Evolutionary conservation across 805 yeast species (phyloP).

Genomic region (Wickerhamomyces chaumierensis): DNA sequence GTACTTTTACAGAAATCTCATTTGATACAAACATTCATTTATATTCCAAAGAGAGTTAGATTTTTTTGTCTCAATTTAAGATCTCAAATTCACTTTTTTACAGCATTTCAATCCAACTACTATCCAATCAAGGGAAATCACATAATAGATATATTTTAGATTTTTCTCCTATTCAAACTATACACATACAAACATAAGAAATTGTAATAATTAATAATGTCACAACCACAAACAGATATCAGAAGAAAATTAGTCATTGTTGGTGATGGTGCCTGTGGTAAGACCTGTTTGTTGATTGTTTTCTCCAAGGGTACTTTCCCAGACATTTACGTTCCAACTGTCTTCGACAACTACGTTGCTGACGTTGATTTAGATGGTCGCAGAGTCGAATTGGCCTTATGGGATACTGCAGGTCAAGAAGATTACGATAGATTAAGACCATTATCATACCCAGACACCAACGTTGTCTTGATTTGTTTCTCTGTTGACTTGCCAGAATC

Average conservation of each 20-base stretch:
- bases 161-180: not conserved
- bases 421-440: slow-evolving; percentile 93
- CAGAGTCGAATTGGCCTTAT: slow-evolving; percentile 83
- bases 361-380: slow-evolving; percentile 89
- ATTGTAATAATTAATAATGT: slow-evolving; percentile 10
- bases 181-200: not conserved
- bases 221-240: slow-evolving; percentile 20
- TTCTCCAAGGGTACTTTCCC: slow-evolving; percentile 87
- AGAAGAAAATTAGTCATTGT: slow-evolving; percentile 85
- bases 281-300: slow-evolving; percentile 80
- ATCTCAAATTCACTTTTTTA: not conserved
- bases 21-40: not conserved
- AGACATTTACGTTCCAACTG: slow-evolving; percentile 91
- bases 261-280: slow-evolving; percentile 98
- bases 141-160: not conserved
- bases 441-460: slow-evolving; percentile 83
- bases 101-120: not conserved
- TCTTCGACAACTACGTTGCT: slow-evolving; percentile 94
- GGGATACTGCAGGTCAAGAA: slow-evolving; percentile 99
- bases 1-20: not conserved
- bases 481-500: slow-evolving; percentile 88
- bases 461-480: slow-evolving; percentile 86
- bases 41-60: not conserved
- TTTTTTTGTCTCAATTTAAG: not conserved
- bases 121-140: not conserved